These are phyloP conservation scores for Lentinula edodes DNA, from an alignment of 768 basidiomycete genomes.

Conservation along the genomic window DNA sequence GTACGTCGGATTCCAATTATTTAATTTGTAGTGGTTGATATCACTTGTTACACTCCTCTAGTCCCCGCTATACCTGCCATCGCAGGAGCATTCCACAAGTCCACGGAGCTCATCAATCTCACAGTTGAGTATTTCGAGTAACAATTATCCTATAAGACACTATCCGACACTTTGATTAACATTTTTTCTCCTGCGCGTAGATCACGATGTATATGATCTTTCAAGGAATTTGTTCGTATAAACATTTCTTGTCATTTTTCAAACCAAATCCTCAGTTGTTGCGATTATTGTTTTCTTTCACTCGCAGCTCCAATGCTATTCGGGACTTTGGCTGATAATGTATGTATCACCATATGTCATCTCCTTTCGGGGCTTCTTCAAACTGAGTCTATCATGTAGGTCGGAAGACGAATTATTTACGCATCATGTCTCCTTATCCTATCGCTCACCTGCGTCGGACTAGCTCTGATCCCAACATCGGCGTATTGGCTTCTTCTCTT, in stretches of 20 bases:
- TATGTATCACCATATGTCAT: conserved; percentile 36
- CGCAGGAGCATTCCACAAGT: conserved; percentile 54
- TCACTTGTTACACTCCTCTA: conserved; percentile 4
- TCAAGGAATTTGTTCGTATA: conserved; percentile 50
- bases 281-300: too few relatives aligned
- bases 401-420: conserved; percentile 60
- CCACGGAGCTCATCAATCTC: conserved; percentile 69
- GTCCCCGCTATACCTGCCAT: conserved; percentile 71
- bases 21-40: not conserved
- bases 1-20: not conserved
- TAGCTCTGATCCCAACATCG: conserved; percentile 41
- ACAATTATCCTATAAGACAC: not conserved
- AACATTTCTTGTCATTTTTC: not conserved
- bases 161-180: not conserved
- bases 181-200: conserved; percentile 15
- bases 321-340: conserved; percentile 44
- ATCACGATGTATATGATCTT: conserved; percentile 68
- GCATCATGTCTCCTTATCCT: conserved; percentile 60
- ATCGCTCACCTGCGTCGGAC: conserved; percentile 57
- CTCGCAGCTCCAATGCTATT: not conserved
- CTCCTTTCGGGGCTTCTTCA: conserved; percentile 20
- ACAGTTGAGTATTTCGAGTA: conserved; percentile 41
- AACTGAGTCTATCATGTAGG: conserved; percentile 22
- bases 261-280: not conserved
- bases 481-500: conserved; percentile 78